These are phyloP conservation scores for Hanseniaspora uvarum DNA, from an alignment of 1,139 yeast genomes.

Conservation along the genomic window DNA sequence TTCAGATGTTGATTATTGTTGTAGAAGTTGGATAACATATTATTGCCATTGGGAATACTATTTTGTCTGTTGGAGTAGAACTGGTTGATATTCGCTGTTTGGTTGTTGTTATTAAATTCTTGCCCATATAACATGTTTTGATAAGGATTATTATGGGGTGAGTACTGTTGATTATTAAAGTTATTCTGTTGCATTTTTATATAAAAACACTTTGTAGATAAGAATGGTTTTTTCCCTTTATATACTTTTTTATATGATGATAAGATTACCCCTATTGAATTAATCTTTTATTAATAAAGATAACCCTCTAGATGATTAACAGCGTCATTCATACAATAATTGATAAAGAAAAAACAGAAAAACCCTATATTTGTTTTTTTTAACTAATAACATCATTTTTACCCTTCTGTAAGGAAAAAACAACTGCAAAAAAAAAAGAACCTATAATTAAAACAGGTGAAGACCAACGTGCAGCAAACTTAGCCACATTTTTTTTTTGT, in stretches of 20 bases:
- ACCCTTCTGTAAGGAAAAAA: too few relatives aligned
- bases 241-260: neutral
- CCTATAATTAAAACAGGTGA: too few relatives aligned
- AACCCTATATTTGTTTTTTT: too few relatives aligned
- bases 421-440: too few relatives aligned
- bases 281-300: neutral
- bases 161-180: constrained; percentile 1
- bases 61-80: constrained; percentile 1
- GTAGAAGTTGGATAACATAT: neutral
- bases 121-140: neutral
- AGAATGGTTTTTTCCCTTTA: neutral
- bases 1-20: constrained; percentile 5
- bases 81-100: neutral
- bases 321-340: too few relatives aligned
- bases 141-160: constrained; percentile 3
- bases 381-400: too few relatives aligned
- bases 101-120: neutral
- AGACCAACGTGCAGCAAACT: too few relatives aligned
- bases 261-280: neutral
- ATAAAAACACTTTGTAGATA: neutral
- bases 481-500: too few relatives aligned
- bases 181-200: constrained; percentile 4
- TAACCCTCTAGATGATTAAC: too few relatives aligned
- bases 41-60: neutral
- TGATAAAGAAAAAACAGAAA: too few relatives aligned